Conservation (phyloP, 306 rosid species). For the Quercus agrifolia region DNA sequence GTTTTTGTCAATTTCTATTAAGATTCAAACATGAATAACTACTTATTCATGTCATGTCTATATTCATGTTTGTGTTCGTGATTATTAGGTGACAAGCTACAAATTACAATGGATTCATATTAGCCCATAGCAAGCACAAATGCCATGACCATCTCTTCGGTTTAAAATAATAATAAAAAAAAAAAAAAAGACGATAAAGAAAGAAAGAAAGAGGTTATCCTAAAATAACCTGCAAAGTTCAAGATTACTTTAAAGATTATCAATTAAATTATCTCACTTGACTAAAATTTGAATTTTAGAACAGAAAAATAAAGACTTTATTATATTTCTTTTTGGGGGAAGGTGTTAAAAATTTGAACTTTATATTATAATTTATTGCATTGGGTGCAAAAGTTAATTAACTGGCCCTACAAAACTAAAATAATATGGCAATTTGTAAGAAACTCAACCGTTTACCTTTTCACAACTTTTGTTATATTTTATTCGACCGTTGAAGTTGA, state of each 20-base stretch:
- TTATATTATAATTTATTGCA: neutral
- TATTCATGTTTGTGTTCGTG: neutral
- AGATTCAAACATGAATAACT: too few relatives aligned
- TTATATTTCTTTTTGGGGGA: too few relatives aligned
- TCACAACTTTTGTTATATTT: neutral
- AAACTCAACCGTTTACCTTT: neutral
- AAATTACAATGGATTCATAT: neutral
- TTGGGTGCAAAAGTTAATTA: neutral
- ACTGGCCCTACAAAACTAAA: neutral
- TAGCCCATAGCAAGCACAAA: neutral
- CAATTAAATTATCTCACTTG: neutral
- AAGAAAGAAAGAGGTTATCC: neutral
- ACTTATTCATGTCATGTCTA: neutral
- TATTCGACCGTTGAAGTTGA: slow-evolving; percentile 22
- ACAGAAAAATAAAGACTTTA: neutral
- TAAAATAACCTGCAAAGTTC: neutral
- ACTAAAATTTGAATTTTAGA: neutral
- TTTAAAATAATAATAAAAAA: too few relatives aligned
- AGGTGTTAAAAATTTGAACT: neutral
- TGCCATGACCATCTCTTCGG: too few relatives aligned
- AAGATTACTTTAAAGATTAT: neutral
- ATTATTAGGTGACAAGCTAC: neutral
- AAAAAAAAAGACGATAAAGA: too few relatives aligned
- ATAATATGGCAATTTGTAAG: neutral
- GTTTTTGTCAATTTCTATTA: too few relatives aligned